Evolutionary conservation across 257 asterid genomes (phyloP).

Genomic region (Nicotiana undulata): DNA sequence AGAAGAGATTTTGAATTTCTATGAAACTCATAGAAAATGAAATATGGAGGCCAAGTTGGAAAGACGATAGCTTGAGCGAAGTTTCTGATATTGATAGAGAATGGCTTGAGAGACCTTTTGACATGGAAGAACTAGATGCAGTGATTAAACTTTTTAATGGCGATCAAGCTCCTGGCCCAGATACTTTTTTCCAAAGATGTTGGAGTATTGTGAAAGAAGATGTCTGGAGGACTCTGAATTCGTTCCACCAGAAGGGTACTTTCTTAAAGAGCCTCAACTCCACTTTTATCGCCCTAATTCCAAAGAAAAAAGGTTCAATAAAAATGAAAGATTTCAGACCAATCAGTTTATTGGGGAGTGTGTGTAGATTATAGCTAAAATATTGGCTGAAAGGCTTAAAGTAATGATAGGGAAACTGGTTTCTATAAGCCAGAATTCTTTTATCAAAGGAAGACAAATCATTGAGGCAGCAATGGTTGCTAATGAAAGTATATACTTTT

Average conservation of each 20-base stretch:
- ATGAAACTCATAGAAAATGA: no score
- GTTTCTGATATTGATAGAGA: no score
- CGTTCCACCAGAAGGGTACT: background rate
- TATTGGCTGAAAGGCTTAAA: background rate
- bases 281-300: background rate
- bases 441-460: background rate
- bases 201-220: background rate
- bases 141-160: no score
- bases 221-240: background rate
- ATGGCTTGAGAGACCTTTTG: no score
- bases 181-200: background rate
- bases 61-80: no score
- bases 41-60: no score
- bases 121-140: no score
- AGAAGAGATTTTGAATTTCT: no score
- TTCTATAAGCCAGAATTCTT: background rate
- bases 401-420: background rate
- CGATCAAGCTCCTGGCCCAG: no score
- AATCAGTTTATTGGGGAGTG: background rate
- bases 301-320: background rate
- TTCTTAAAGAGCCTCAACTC: background rate
- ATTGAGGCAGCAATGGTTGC: background rate
- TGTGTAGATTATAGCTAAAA: no score
- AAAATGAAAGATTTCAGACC: background rate
- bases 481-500: background rate